phyloP scores from a whole-genome alignment of 2,329 filamentous ascomycete species.

The Blastomyces gilchristii region DNA sequence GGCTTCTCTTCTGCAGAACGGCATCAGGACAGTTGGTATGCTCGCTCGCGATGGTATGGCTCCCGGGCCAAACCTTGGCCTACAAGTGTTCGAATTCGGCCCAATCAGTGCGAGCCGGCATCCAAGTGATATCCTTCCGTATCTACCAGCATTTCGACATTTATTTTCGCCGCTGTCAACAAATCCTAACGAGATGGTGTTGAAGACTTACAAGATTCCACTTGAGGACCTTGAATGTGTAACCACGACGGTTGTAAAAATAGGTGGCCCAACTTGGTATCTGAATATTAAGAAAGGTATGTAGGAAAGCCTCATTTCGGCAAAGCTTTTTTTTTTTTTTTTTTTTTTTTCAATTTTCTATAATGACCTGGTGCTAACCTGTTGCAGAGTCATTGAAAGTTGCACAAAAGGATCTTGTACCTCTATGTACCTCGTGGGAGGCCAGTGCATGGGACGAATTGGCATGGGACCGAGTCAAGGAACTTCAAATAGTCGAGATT shows the following conservation, averaged over 20 bases:
- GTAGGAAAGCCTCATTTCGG: neutral
- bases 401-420: slow-evolving; percentile 58
- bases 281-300: slow-evolving; percentile 43
- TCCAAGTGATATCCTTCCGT: slow-evolving; percentile 78
- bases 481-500: slow-evolving; percentile 68
- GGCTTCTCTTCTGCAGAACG: slow-evolving; percentile 45
- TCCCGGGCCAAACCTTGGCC: slow-evolving; percentile 53
- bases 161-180: slow-evolving; percentile 59
- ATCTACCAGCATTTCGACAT: slow-evolving; percentile 58
- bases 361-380: neutral
- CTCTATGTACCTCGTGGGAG: slow-evolving; percentile 63
- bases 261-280: slow-evolving; percentile 39
- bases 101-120: slow-evolving; percentile 58
- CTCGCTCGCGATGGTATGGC: slow-evolving; percentile 65
- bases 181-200: slow-evolving; percentile 54
- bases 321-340: neutral
- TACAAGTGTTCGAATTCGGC: slow-evolving; percentile 71
- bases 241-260: slow-evolving; percentile 55
- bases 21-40: slow-evolving; percentile 70
- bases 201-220: slow-evolving; percentile 59
- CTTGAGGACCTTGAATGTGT: slow-evolving; percentile 75
- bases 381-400: slow-evolving; percentile 42
- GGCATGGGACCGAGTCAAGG: slow-evolving; percentile 71
- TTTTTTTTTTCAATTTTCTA: neutral
- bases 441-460: slow-evolving; percentile 71